Conservation (phyloP, 176 grass and related monocot genomes). For the Raddia guianensis region DNA sequence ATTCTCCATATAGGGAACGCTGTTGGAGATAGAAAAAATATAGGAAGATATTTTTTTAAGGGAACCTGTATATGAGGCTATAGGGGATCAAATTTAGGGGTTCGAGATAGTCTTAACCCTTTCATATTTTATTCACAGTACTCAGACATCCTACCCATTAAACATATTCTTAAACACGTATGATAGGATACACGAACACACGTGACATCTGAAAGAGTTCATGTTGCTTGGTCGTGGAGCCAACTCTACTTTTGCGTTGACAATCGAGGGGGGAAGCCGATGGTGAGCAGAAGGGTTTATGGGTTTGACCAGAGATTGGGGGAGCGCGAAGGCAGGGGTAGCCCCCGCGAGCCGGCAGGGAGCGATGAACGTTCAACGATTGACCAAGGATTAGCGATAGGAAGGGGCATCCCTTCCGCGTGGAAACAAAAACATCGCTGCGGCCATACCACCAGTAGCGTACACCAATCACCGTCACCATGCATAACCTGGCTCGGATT, state of each 20-base stretch:
- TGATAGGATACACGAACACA: neutral
- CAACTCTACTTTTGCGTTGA: neutral
- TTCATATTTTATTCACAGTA: too few relatives aligned
- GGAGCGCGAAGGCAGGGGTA: constrained; percentile 5
- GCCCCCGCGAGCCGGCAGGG: too few relatives aligned
- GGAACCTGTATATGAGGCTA: too few relatives aligned
- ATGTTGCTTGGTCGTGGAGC: neutral
- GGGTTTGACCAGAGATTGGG: constrained; percentile 8
- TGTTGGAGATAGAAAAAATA: too few relatives aligned
- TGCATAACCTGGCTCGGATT: neutral
- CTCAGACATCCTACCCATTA: too few relatives aligned
- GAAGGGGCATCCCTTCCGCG: constrained; percentile 27
- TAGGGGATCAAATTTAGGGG: too few relatives aligned
- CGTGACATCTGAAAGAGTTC: neutral
- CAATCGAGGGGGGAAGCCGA: neutral
- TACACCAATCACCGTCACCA: too few relatives aligned
- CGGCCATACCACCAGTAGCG: neutral
- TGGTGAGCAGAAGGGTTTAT: neutral
- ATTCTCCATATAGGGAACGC: too few relatives aligned
- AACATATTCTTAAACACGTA: too few relatives aligned
- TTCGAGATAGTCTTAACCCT: too few relatives aligned
- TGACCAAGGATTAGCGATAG: neutral
- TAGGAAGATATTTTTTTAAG: too few relatives aligned
- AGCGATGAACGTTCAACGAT: neutral
- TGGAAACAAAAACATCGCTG: constrained; percentile 16